These are phyloP conservation scores for Suhomyces anneliseae DNA, from an alignment of 1,139 yeast genomes.

Conservation along the genomic window DNA sequence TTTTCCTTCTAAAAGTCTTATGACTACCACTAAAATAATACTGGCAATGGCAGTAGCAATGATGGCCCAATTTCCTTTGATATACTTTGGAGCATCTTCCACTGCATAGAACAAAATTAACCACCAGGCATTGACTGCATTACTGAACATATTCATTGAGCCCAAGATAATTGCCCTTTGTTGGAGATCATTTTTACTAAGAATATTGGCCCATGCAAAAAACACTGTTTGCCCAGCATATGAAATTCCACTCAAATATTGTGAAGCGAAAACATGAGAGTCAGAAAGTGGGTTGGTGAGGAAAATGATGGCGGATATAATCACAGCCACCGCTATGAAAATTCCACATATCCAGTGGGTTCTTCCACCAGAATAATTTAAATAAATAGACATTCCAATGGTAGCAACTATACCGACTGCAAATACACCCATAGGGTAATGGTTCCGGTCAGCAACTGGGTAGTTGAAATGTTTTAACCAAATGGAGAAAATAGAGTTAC, in stretches of 20 bases:
- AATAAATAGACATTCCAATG: constrained; percentile 44
- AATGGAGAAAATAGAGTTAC: constrained; percentile 53
- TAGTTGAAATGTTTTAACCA: constrained; percentile 49
- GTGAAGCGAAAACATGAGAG: constrained; percentile 49
- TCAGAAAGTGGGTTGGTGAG: constrained; percentile 31
- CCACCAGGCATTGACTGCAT: constrained; percentile 68
- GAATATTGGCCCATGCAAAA: constrained; percentile 62
- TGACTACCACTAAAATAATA: constrained; percentile 20
- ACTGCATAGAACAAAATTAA: constrained; percentile 53
- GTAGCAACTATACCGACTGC: constrained; percentile 55
- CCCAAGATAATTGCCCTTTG: constrained; percentile 60
- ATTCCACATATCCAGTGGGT: constrained; percentile 52
- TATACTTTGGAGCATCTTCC: constrained; percentile 49
- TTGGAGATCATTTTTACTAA: constrained; percentile 53
- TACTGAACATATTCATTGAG: constrained; percentile 63
- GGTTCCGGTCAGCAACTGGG: constrained; percentile 48
- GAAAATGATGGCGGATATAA: constrained; percentile 47
- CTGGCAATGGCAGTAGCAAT: constrained; percentile 46
- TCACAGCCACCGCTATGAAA: constrained; percentile 37
- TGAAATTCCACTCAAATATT: constrained; percentile 52
- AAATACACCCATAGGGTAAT: constrained; percentile 57
- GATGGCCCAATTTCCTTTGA: constrained; percentile 57
- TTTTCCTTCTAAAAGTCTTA: constrained; percentile 30
- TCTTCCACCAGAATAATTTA: constrained; percentile 50
- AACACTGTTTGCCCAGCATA: constrained; percentile 60